These are phyloP conservation scores for Flaveria linearis DNA, from an alignment of 129 eudicot genomes.

Conservation along the genomic window DNA sequence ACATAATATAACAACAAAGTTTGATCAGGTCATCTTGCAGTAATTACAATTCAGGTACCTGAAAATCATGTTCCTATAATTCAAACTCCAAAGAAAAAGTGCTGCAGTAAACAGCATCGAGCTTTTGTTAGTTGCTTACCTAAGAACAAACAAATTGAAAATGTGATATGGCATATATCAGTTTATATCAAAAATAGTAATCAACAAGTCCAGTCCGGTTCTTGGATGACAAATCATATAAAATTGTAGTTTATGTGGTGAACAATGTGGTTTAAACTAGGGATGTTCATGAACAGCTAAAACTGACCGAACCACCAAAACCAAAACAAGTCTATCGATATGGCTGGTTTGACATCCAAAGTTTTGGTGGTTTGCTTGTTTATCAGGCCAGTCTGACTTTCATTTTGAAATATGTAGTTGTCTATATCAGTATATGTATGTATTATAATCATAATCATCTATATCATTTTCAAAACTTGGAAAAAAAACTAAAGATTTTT, in stretches of 20 bases:
- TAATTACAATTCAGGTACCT: conserved; percentile 14
- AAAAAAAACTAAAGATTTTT: too few species aligned
- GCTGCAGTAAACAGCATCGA: not conserved
- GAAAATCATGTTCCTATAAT: not conserved
- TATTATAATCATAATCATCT: too few species aligned
- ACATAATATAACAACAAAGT: not conserved
- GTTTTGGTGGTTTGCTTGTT: too few species aligned
- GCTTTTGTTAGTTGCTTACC: not conserved
- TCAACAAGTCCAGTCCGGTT: not conserved
- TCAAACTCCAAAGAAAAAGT: not conserved
- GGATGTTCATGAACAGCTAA: too few species aligned
- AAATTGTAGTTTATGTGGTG: not conserved
- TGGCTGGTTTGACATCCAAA: too few species aligned
- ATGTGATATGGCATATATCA: not conserved
- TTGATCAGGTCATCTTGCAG: conserved; percentile 13
- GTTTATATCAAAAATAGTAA: not conserved
- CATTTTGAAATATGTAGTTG: too few species aligned
- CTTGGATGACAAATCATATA: not conserved
- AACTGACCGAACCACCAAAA: too few species aligned
- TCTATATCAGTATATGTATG: too few species aligned
- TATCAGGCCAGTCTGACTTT: too few species aligned
- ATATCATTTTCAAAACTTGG: too few species aligned
- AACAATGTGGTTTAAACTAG: not conserved
- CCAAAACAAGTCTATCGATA: too few species aligned
- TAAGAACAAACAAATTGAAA: not conserved